These are phyloP conservation scores for Sodiomyces alkalinus DNA, from an alignment of 2,329 filamentous ascomycete species.

Conservation along the genomic window DNA sequence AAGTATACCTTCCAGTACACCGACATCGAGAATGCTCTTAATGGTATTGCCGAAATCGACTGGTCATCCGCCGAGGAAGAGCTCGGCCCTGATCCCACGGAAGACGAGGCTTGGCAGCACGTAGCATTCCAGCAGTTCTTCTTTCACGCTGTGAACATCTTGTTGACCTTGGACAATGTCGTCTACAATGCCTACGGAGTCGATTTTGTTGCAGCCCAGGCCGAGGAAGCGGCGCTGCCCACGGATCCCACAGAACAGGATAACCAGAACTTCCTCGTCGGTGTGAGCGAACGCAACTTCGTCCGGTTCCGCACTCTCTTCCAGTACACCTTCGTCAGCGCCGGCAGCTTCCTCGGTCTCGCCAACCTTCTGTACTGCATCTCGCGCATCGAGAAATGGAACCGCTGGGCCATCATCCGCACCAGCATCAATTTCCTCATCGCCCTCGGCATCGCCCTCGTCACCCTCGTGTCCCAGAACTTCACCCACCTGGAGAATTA, in stretches of 20 bases:
- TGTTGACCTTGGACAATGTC: slow-evolving; percentile 2
- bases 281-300: slow-evolving; percentile 3
- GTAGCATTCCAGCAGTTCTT: too few species aligned
- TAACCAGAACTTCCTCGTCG: slow-evolving; percentile 8
- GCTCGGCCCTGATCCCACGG: slow-evolving; percentile 1
- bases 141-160: too few species aligned
- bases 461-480: slow-evolving; percentile 12
- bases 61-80: slow-evolving; percentile 12
- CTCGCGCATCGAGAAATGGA: slow-evolving; percentile 15
- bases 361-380: slow-evolving; percentile 16
- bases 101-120: not conserved
- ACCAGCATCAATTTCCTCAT: slow-evolving; percentile 14
- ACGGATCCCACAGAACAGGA: slow-evolving; percentile 8
- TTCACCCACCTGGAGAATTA: slow-evolving; percentile 7
- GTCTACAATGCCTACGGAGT: slow-evolving; percentile 9
- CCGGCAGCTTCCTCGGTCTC: slow-evolving; percentile 15
- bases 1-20: slow-evolving; percentile 9
- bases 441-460: slow-evolving; percentile 14
- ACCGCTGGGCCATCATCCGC: slow-evolving; percentile 16
- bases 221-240: slow-evolving; percentile 10
- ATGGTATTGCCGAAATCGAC: slow-evolving; percentile 13
- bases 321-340: slow-evolving; percentile 18
- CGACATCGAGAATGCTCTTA: slow-evolving; percentile 11
- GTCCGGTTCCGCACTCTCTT: slow-evolving; percentile 12
- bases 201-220: too few species aligned